These are phyloP conservation scores for Epipyxis sp. DNA, from an alignment of 108 stramenopile genomes.

Conservation along the genomic window DNA sequence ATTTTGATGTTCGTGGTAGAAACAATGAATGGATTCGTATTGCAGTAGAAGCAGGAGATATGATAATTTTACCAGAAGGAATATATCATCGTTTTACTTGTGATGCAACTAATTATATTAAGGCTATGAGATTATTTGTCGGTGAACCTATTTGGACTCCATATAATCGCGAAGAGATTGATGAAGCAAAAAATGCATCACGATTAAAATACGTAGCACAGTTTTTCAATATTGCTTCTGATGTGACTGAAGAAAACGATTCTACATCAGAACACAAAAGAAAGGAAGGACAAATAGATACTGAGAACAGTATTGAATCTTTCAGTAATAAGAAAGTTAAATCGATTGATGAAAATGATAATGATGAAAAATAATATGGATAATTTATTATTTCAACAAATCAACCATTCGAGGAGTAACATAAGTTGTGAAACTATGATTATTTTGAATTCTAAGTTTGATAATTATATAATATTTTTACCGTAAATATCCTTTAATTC, in stretches of 20 bases:
- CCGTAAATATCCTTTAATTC: too few species aligned
- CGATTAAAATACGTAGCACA: constrained; percentile 64
- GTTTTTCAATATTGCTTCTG: constrained; percentile 38
- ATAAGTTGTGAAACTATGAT: too few species aligned
- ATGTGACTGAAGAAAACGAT: not conserved
- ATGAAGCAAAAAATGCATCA: constrained; percentile 48
- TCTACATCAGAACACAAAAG: too few species aligned
- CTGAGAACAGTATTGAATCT: too few species aligned
- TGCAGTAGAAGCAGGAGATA: constrained; percentile 81
- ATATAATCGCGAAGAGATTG: constrained; percentile 65
- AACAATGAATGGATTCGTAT: constrained; percentile 86
- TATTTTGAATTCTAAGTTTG: too few species aligned
- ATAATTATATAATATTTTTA: too few species aligned
- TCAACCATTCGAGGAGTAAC: too few species aligned
- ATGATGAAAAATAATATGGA: too few species aligned
- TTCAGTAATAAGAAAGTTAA: too few species aligned
- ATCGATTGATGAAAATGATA: too few species aligned
- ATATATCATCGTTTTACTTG: constrained; percentile 86
- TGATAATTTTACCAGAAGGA: constrained; percentile 90
- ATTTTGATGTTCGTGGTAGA: constrained; percentile 85
- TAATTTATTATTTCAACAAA: too few species aligned
- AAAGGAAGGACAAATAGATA: too few species aligned
- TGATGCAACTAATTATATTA: constrained; percentile 72
- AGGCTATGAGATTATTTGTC: constrained; percentile 89
- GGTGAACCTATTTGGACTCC: constrained; percentile 95